Evolutionary conservation across 768 basidiomycete genomes (phyloP).

Genomic region (Thelephora aurantiotincta): DNA sequence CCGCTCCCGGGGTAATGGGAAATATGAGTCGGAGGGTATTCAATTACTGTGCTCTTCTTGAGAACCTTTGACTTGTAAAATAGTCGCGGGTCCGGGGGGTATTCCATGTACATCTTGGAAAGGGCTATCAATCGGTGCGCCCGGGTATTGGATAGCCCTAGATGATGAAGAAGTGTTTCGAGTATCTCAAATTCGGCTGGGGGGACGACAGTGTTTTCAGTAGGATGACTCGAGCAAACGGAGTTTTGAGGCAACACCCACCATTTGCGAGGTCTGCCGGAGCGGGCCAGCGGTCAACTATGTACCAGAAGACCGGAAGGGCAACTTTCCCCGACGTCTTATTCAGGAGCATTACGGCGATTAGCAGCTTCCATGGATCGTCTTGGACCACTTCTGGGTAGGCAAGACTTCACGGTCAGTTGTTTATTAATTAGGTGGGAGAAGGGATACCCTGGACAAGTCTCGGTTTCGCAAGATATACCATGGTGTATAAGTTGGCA

Average conservation of each 20-base stretch:
- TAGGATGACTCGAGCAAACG: not conserved
- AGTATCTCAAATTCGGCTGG: too few species aligned
- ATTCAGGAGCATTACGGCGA: slow-evolving; percentile 56
- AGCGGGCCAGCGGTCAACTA: slow-evolving; percentile 44
- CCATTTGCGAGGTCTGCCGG: slow-evolving; percentile 41
- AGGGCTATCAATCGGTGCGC: slow-evolving; percentile 12
- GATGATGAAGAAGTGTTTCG: too few species aligned
- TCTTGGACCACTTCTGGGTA: slow-evolving; percentile 32
- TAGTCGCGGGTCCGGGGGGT: slow-evolving; percentile 23
- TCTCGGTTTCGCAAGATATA: slow-evolving; percentile 14
- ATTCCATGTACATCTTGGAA: slow-evolving; percentile 34
- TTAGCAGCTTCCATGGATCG: slow-evolving; percentile 57
- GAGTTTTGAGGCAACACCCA: slow-evolving; percentile 13
- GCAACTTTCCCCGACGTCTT: slow-evolving; percentile 51
- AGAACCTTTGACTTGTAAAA: slow-evolving; percentile 18
- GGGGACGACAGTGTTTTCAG: not conserved
- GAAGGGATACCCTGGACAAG: slow-evolving; percentile 14
- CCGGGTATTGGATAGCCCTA: not conserved
- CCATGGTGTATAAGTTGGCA: not conserved
- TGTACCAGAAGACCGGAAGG: slow-evolving; percentile 48
- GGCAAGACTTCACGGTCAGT: not conserved
- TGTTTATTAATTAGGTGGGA: not conserved
- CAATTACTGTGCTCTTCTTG: slow-evolving; percentile 10
- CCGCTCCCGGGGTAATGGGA: slow-evolving; percentile 54
- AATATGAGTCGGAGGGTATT: slow-evolving; percentile 33